Evolutionary conservation across 1,139 yeast genomes (phyloP).

Genomic region (Candida labiduridarum): DNA sequence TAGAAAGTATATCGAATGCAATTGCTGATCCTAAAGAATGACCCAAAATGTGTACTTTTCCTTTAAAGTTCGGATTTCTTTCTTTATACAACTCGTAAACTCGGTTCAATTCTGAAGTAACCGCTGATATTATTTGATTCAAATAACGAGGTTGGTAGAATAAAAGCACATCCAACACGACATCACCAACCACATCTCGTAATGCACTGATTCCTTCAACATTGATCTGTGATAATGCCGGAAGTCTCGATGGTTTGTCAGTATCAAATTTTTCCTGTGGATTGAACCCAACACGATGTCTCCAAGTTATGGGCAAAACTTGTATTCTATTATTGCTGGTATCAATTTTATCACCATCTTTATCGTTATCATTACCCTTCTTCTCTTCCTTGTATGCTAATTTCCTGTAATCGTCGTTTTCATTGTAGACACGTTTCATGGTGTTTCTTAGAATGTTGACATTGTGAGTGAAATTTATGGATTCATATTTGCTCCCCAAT

Average conservation of each 20-base stretch:
- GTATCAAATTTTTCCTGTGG: conserved; percentile 42
- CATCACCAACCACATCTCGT: conserved; percentile 81
- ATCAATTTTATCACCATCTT: conserved; percentile 20
- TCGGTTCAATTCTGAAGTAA: conserved; percentile 68
- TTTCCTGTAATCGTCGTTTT: conserved; percentile 44
- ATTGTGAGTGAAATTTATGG: conserved; percentile 85
- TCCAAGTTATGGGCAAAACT: conserved; percentile 78
- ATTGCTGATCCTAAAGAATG: conserved; percentile 93
- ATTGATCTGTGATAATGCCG: conserved; percentile 71
- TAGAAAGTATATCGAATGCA: conserved; percentile 70
- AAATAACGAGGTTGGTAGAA: conserved; percentile 81
- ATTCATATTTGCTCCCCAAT: conserved; percentile 75
- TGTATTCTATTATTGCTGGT: conserved; percentile 62
- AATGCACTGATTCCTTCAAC: conserved; percentile 81
- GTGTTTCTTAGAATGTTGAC: conserved; percentile 70
- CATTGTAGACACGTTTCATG: conserved; percentile 57
- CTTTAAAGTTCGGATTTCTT: conserved; percentile 74
- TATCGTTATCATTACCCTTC: conserved; percentile 22
- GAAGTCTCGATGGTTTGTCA: conserved; percentile 47
- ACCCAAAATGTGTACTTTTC: conserved; percentile 81
- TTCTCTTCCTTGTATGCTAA: conserved; percentile 22
- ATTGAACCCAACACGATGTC: conserved; percentile 66
- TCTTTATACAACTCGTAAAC: conserved; percentile 61
- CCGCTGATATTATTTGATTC: conserved; percentile 63
- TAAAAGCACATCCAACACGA: conserved; percentile 78